A percentile compares a stretch with the other conserved stretches of the same genome.
These are phyloP conservation scores for Isoetes taiwanensis DNA, from an alignment of 75 land plant genomes.

Conservation along the genomic window DNA sequence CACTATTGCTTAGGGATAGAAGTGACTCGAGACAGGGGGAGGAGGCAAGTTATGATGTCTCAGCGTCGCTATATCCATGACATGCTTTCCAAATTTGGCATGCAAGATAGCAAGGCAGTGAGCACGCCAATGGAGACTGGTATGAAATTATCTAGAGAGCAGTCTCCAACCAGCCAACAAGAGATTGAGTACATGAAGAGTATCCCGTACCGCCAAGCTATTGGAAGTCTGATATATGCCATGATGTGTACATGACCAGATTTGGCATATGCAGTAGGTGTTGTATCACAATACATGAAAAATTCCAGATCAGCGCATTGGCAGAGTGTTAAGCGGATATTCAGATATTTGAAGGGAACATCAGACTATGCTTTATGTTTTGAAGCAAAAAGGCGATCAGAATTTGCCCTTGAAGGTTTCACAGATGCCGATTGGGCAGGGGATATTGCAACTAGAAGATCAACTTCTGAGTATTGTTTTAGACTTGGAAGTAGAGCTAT, in stretches of 20 bases:
- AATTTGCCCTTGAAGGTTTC: background rate
- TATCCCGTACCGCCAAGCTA: constrained; percentile 11
- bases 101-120: too few species aligned
- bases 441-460: constrained; percentile 13
- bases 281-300: constrained; percentile 15
- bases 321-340: constrained; percentile 4
- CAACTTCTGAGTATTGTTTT: constrained; percentile 14
- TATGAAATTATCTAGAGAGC: too few species aligned
- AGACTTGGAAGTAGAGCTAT: constrained; percentile 9
- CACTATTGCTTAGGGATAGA: too few species aligned
- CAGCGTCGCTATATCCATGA: too few species aligned
- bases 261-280: constrained; percentile 12
- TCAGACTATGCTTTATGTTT: constrained; percentile 3
- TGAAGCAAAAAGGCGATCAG: background rate
- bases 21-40: too few species aligned
- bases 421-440: constrained; percentile 20
- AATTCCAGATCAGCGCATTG: constrained; percentile 1
- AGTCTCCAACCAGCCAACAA: too few species aligned
- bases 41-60: too few species aligned
- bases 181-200: background rate
- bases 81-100: too few species aligned
- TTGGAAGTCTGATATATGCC: constrained; percentile 20
- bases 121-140: too few species aligned
- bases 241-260: constrained; percentile 14
- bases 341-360: constrained; percentile 16